Evolutionary conservation across 2,329 filamentous ascomycete genomes (phyloP).

Genomic region (Coniella lustricola): DNA sequence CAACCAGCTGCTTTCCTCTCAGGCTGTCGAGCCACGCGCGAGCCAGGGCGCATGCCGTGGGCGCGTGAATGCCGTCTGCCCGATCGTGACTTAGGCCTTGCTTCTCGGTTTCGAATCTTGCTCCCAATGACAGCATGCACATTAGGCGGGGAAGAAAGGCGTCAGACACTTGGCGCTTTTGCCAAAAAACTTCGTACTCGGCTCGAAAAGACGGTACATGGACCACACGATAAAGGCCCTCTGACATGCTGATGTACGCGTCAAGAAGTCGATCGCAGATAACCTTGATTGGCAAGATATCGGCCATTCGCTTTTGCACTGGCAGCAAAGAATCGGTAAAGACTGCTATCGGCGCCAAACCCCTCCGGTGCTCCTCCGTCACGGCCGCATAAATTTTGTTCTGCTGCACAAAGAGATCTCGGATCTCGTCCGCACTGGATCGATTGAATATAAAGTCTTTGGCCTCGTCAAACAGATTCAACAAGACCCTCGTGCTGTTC

Average conservation of each 20-base stretch:
- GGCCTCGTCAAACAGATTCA: slow-evolving; percentile 50
- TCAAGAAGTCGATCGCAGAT: slow-evolving; percentile 46
- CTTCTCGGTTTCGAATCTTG: slow-evolving; percentile 44
- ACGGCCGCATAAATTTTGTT: slow-evolving; percentile 41
- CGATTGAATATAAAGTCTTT: slow-evolving; percentile 41
- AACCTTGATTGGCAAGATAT: slow-evolving; percentile 43
- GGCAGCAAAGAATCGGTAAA: slow-evolving; percentile 54
- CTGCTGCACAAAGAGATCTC: slow-evolving; percentile 38
- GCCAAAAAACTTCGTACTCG: slow-evolving; percentile 47
- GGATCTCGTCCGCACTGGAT: slow-evolving; percentile 32
- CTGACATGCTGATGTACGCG: slow-evolving; percentile 43
- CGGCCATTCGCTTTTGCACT: slow-evolving; percentile 49
- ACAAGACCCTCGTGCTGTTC: slow-evolving; percentile 43
- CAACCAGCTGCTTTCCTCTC: slow-evolving; percentile 44
- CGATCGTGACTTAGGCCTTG: slow-evolving; percentile 44
- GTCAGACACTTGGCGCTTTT: slow-evolving; percentile 37
- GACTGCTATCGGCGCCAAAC: slow-evolving; percentile 44
- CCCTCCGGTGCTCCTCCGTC: slow-evolving; percentile 40
- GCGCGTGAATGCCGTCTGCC: slow-evolving; percentile 48
- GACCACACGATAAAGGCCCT: slow-evolving; percentile 46
- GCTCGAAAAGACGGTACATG: slow-evolving; percentile 45
- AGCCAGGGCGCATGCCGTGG: slow-evolving; percentile 49
- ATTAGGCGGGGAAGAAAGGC: slow-evolving; percentile 48
- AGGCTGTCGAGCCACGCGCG: slow-evolving; percentile 46
- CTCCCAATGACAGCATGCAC: slow-evolving; percentile 45